Percentiles rank a stretch among this genome's conserved stretches.
Evolutionary conservation across 495 filamentous ascomycete species (phyloP).

Genomic region (Neurospora sp.): DNA sequence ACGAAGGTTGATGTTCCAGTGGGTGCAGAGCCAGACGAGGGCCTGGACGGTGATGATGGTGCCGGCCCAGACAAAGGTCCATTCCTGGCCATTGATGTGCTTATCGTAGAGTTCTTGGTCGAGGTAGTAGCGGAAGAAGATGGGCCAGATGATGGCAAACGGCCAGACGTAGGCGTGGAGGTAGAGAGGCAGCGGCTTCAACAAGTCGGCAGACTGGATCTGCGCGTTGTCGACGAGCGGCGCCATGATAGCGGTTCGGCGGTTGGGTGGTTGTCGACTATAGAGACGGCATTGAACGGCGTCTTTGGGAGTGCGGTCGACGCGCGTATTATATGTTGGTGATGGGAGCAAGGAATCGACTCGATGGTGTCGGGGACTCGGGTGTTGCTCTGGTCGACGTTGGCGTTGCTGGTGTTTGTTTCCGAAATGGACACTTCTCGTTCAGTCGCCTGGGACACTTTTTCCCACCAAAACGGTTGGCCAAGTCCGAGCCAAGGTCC

Average conservation of each 20-base stretch:
- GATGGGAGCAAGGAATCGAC: neutral
- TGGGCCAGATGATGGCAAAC: constrained; percentile 81
- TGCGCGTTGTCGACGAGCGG: constrained; percentile 84
- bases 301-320: neutral
- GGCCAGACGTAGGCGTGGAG: constrained; percentile 88
- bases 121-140: constrained; percentile 79
- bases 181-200: constrained; percentile 73
- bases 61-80: constrained; percentile 92
- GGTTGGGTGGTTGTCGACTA: neutral
- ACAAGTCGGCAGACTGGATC: constrained; percentile 78
- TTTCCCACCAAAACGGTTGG: neutral
- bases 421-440: neutral
- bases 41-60: constrained; percentile 80
- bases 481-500: neutral
- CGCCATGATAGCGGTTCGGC: constrained; percentile 22
- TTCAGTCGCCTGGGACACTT: neutral
- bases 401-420: neutral
- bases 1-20: constrained; percentile 89
- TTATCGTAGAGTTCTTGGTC: constrained; percentile 74
- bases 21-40: constrained; percentile 87
- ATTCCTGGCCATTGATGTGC: constrained; percentile 81
- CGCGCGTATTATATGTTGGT: neutral
- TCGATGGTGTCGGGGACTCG: neutral
- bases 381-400: neutral
- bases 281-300: neutral